Evolutionary conservation across 2,329 filamentous ascomycete genomes (phyloP), one percentile per base, ranked within the genome.

Genomic region (Botrytis galanthina): DNA sequence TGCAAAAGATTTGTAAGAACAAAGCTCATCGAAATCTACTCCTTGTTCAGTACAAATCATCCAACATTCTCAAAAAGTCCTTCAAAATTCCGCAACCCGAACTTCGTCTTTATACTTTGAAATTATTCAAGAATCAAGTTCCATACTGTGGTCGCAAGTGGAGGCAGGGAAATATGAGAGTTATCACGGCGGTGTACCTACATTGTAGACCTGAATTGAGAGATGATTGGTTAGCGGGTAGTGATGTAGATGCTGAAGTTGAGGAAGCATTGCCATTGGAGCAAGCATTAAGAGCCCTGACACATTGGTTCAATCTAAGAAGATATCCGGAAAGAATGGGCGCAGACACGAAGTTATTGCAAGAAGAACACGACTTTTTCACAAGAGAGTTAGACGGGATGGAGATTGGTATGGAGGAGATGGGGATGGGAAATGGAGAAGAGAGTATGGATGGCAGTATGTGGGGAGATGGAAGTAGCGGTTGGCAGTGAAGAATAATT

Each of bases 121-220:
- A 99, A 83, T 88, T 99, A 0, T 98, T 98, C 90, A 99, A 99
- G 83, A 96, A 94, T 75, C 96, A 99, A 83, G 96, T 99, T 7
- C 96, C 96, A 1, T 99, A 97, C 85, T 98, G 95, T 82, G 95
- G 96, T 35, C 91, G 96, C 61, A 99, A 99, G 84, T 99, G 96
- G 96, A 91, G 96, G 22, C 96, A 98, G 84, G 91, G 91, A 78
- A 98, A 99, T 83, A 99, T 99, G 96, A 93, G 95, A 72, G 95
- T 98, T 80, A 99, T 99, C 80, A 99, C 96, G 0, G 94, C 95
- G 5, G 93, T 99, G 1, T 99, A 98, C 82, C 86, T 99, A 67
- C 93, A 97, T 83, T 97, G 95, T 80, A 88, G 94, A 12, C 95
- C 95, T 0, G 95, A 98, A 82, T 86, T 99, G 63, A 88, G 95